Evolutionary conservation across 179 eudicot genomes (phyloP).

Genomic region (Silene coronaria): DNA sequence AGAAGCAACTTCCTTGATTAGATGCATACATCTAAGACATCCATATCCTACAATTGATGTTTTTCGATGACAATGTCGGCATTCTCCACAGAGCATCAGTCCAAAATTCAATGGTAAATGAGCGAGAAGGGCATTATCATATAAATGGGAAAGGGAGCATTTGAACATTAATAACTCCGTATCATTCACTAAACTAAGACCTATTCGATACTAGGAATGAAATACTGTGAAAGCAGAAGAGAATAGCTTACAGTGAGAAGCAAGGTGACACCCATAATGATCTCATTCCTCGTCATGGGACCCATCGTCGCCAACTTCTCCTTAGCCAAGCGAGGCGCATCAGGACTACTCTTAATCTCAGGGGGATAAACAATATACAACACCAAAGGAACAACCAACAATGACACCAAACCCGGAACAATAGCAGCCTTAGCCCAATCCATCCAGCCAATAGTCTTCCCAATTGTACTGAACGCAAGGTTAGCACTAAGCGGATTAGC

Average conservation of each 20-base stretch:
- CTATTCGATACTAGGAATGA: neutral
- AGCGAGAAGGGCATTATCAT: too few species aligned
- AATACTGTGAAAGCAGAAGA: neutral
- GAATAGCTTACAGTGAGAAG: conserved; percentile 61
- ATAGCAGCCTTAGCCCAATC: conserved; percentile 98
- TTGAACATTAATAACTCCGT: neutral
- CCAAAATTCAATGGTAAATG: neutral
- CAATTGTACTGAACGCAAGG: conserved; percentile 54
- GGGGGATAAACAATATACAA: conserved; percentile 86
- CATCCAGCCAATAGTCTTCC: conserved; percentile 79
- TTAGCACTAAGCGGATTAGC: conserved; percentile 90
- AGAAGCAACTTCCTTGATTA: too few species aligned
- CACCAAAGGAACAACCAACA: conserved; percentile 72
- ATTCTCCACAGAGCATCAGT: neutral
- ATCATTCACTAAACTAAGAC: too few species aligned
- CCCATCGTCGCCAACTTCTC: conserved; percentile 82
- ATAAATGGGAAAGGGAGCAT: too few species aligned
- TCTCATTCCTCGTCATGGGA: conserved; percentile 76
- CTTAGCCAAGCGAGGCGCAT: conserved; percentile 82
- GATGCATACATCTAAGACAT: neutral
- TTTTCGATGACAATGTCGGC: too few species aligned
- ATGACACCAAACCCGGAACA: conserved; percentile 83
- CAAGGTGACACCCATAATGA: conserved; percentile 80
- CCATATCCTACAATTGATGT: neutral
- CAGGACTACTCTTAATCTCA: conserved; percentile 82